Evolutionary conservation across 2,329 filamentous ascomycete genomes (phyloP), one percentile per base, ranked within the genome.

Genomic region (Cercospora beticola): DNA sequence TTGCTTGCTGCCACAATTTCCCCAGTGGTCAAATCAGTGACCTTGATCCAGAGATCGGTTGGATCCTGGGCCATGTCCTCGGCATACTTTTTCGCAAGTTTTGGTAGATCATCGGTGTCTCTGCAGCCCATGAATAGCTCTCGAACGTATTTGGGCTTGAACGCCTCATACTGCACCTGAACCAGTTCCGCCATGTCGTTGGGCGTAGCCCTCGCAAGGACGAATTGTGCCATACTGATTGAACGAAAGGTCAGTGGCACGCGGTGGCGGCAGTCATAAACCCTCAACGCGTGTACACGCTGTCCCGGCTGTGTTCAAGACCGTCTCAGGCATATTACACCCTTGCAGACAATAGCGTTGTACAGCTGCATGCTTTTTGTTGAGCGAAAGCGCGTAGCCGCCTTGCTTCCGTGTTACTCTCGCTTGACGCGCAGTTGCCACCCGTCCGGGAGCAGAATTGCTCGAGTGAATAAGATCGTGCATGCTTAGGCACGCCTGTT

Each of bases 21-120:
- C 14, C 74, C 75, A 2, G 68, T 77, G 0, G 59, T 56, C 4
- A 56, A 69, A 18, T 78, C 77, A 2, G 66, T 65, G 4, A 78
- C 72, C n/a, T 76, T 76, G 12, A 78, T 69, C 78, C 78, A 79
- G 60, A 74, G 64, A 8, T 76, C 72, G 12, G 71, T 40, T 0
- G 75, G 67, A 46, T 78, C 73, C 2, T 61, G 18, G 2, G 28
- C 40, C 66, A 74, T 73, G 4, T 61, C 63, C 26, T 73, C 33
- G 5, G 71, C 31, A 52, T 71, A 74, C 18, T 65, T 60, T 9
- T 69, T 33, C 10, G 49, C 33, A 28, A 71, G 54, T 3, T 62
- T 36, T 9, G 69, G 66, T 8, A 74, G 49, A 7, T 64, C 61
- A 1, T 59, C 33, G 4, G 63, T 46, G 21, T 68, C 68, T n/a